Percentiles rank a stretch among this genome's conserved stretches.
Evolutionary conservation across 257 asterid species (phyloP).

Genomic region (Jasminum sambac): DNA sequence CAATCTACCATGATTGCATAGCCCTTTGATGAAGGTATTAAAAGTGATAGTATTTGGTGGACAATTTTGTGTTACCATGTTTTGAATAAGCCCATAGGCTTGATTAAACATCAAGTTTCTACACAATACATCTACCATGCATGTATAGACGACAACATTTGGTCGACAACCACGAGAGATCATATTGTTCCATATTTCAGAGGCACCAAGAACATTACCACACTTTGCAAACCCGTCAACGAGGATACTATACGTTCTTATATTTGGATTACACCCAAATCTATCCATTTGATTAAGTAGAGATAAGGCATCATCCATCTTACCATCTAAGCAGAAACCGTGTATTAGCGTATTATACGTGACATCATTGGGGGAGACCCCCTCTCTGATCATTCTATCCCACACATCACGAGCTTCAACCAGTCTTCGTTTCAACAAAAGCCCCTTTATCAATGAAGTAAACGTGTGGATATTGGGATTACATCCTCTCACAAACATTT

Average conservation of each 20-base stretch:
- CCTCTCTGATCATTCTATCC: slow-evolving; percentile 52
- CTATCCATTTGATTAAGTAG: slow-evolving; percentile 55
- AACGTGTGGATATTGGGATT: slow-evolving; percentile 67
- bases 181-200: slow-evolving; percentile 88
- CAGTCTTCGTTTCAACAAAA: slow-evolving; percentile 46
- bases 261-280: slow-evolving; percentile 51
- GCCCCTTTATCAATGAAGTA: slow-evolving; percentile 77
- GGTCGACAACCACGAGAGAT: slow-evolving; percentile 52
- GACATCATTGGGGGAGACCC: slow-evolving; percentile 61
- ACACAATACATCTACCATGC: slow-evolving; percentile 79
- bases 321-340: slow-evolving; percentile 66
- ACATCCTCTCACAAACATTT: slow-evolving; percentile 72
- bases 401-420: slow-evolving; percentile 62
- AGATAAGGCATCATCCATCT: slow-evolving; percentile 47
- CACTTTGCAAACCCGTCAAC: slow-evolving; percentile 69
- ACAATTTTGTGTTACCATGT: slow-evolving; percentile 56
- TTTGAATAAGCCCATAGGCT: slow-evolving; percentile 60
- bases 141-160: slow-evolving; percentile 74
- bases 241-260: slow-evolving; percentile 60
- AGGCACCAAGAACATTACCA: slow-evolving; percentile 60
- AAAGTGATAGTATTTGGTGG: slow-evolving; percentile 69
- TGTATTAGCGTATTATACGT: slow-evolving; percentile 70
- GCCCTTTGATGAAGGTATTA: slow-evolving; percentile 62
- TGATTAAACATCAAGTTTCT: slow-evolving; percentile 58
- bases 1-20: slow-evolving; percentile 55